A percentile compares a stretch with the other conserved stretches of the same genome.
These are phyloP conservation scores for Taphrina communis DNA, from an alignment of 1,139 yeast species.

Conservation along the genomic window DNA sequence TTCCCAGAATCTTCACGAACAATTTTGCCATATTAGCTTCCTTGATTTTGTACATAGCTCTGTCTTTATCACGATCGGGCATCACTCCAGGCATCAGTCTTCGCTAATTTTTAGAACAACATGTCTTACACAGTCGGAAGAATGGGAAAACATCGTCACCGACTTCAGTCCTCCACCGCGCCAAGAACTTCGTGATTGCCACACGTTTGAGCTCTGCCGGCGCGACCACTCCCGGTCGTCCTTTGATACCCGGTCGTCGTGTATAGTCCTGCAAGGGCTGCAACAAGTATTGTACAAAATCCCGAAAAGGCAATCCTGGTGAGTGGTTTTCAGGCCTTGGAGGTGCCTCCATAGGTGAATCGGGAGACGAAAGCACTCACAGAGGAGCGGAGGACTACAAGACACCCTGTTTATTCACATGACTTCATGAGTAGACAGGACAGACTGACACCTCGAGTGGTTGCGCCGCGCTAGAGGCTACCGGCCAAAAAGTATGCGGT, in stretches of 20 bases:
- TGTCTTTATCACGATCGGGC: constrained; percentile 56
- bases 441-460: no score
- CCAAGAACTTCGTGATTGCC: constrained; percentile 58
- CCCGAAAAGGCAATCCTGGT: constrained; percentile 18
- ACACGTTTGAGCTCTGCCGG: constrained; percentile 49
- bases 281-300: constrained; percentile 32
- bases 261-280: constrained; percentile 32
- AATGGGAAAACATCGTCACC: constrained; percentile 76
- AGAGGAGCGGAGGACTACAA: no score
- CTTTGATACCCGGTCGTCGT: constrained; percentile 6
- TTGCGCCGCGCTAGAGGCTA: no score
- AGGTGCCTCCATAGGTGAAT: not conserved
- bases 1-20: constrained; percentile 55
- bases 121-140: constrained; percentile 57
- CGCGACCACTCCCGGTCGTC: constrained; percentile 6
- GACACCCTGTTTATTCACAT: no score
- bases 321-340: constrained; percentile 25
- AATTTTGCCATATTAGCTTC: constrained; percentile 57
- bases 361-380: no score
- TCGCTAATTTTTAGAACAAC: not conserved
- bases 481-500: no score
- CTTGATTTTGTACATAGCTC: constrained; percentile 53
- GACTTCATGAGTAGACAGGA: no score
- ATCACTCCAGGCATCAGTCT: constrained; percentile 47
- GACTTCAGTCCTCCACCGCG: constrained; percentile 66